A percentile compares a stretch with the other conserved stretches of the same genome.
phyloP scores from a whole-genome alignment of 192 early-diverging fungal species.

The Mortierella alpina region DNA sequence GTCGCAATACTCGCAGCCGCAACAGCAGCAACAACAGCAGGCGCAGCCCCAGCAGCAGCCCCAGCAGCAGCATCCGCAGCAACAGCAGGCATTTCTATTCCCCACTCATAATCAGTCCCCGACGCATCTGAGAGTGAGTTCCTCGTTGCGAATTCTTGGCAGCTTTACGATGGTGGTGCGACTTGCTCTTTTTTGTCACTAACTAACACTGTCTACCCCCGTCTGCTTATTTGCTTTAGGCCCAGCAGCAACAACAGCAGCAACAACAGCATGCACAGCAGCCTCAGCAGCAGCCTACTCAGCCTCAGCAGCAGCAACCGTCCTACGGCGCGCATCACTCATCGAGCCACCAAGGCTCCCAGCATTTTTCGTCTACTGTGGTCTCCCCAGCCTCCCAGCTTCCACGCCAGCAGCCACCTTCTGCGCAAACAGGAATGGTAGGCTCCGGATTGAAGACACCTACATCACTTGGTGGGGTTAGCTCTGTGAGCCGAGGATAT shows the following conservation, averaged over 20 bases:
- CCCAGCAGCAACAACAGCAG: constrained; percentile 26
- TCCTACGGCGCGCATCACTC: constrained; percentile 37
- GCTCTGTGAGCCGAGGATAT: constrained; percentile 28
- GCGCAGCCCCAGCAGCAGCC: constrained; percentile 27
- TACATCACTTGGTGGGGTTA: constrained; percentile 26
- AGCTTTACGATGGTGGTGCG: background rate
- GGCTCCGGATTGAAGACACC: constrained; percentile 37
- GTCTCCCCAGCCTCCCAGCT: constrained; percentile 42
- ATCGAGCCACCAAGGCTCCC: constrained; percentile 34
- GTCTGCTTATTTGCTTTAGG: background rate
- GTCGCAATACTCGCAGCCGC: constrained; percentile 40
- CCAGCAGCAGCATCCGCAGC: constrained; percentile 31
- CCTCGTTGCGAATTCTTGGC: background rate
- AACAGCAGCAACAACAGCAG: constrained; percentile 26
- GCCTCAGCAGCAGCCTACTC: constrained; percentile 24
- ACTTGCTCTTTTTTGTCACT: background rate
- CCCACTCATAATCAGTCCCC: constrained; percentile 24
- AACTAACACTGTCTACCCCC: background rate
- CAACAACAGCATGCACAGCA: constrained; percentile 15
- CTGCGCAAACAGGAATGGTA: constrained; percentile 25
- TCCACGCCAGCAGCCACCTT: constrained; percentile 39
- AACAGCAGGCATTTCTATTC: constrained; percentile 40
- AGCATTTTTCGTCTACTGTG: constrained; percentile 37
- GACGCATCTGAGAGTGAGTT: constrained; percentile 30
- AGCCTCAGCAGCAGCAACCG: constrained; percentile 35